A percentile compares a stretch with the other conserved stretches of the same genome.
Evolutionary conservation across 2,329 filamentous ascomycete species (phyloP).

Genomic region (Thelonectria olida): DNA sequence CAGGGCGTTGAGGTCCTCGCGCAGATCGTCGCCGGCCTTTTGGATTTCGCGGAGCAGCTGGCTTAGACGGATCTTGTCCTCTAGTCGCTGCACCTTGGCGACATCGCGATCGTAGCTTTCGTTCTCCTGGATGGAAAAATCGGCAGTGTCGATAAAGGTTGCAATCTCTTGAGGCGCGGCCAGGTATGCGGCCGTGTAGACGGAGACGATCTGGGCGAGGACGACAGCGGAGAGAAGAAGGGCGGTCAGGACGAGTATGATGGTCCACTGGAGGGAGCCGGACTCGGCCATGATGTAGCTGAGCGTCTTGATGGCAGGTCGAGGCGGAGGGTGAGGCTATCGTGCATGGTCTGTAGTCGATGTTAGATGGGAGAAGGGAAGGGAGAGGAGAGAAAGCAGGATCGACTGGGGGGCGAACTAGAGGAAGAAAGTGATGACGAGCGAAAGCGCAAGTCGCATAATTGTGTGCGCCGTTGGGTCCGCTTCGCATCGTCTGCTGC

Average conservation of each 20-base stretch:
- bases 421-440: slow-evolving; percentile 34
- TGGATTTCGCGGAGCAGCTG: slow-evolving; percentile 70
- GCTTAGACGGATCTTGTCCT: slow-evolving; percentile 69
- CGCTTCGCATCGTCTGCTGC: neutral
- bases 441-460: slow-evolving; percentile 31
- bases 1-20: slow-evolving; percentile 65
- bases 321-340: slow-evolving; percentile 40
- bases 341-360: slow-evolving; percentile 38
- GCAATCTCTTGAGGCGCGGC: slow-evolving; percentile 66
- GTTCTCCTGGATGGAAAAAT: slow-evolving; percentile 71
- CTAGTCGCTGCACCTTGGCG: slow-evolving; percentile 64
- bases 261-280: slow-evolving; percentile 63
- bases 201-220: slow-evolving; percentile 59
- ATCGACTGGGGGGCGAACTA: slow-evolving; percentile 29
- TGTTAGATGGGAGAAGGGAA: slow-evolving; percentile 22
- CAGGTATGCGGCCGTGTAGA: slow-evolving; percentile 65
- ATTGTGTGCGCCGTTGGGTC: slow-evolving; percentile 35
- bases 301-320: slow-evolving; percentile 40
- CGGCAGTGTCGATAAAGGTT: slow-evolving; percentile 67
- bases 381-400: slow-evolving; percentile 15
- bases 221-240: slow-evolving; percentile 65
- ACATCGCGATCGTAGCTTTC: slow-evolving; percentile 71
- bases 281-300: slow-evolving; percentile 59
- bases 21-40: slow-evolving; percentile 66
- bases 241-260: slow-evolving; percentile 66